Base-by-base conservation (phyloP, 2,329 filamentous ascomycete species). In the Stemphylium vesicarium region DNA sequence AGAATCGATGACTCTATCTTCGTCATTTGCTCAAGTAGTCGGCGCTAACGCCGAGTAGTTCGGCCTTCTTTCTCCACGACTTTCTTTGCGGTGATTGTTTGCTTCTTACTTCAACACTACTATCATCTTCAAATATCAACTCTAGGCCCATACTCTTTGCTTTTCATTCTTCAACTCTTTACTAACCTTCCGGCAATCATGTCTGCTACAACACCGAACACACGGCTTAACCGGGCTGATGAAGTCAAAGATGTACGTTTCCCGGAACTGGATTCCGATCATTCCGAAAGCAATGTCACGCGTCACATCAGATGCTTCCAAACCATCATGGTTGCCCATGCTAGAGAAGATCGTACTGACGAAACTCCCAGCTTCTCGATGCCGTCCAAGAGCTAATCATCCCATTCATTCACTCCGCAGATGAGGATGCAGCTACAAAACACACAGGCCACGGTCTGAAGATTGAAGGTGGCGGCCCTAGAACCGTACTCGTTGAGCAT, bases 381-480 rank as follows among this genome's bases (percentile, higher is more conserved):
- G 84, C 88, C 3, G 84, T 93, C 43, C 84, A 88, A 74, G 77
- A 81, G 8, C 80, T 92, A 50, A 84, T 93, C 53, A 78, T 92
- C 16, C 87, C 88, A 0, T 92, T 89, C 73, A 86, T 94, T 65
- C 82, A 79, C 57, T 79, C 82, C n/a, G 88, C 90, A 36, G 89
- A 93, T 74, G 81, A 87, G 51, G 79, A 84, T 66, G 83, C 86
- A 16, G 78, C 81, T 2, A 70, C 76, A 6, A 80, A 86, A 83
- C 63, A 80, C 77, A 46, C 81, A 0, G 87, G 86, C 20, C 79
- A 83, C 60, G 78, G 82, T 83, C 60, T 86, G 72, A 50, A 82
- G 77, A 73, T 88, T 82, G 87, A 90, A 89, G 70, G 81, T 79
- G 22, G 88, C 85, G 57, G 79, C 68, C 62, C 82, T 68, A 70